Base-by-base conservation (phyloP, 2,329 filamentous ascomycete species). In the Cercospora janseana region DNA sequence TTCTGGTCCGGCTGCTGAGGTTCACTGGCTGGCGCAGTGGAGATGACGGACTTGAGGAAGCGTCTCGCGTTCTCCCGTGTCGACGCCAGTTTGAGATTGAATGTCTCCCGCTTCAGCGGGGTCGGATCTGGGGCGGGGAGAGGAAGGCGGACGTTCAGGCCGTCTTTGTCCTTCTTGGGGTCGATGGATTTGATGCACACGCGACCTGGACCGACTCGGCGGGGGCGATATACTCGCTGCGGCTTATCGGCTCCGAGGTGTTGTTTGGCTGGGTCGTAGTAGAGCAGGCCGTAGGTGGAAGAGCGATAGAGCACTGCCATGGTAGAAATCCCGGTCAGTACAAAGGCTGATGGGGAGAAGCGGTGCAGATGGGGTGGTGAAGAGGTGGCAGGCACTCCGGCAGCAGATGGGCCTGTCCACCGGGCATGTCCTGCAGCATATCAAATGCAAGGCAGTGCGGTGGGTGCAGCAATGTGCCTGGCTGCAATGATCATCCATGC, bases 131-230 rank as follows among this genome's bases (percentile, higher is more conserved):
- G 49, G 35, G 40, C 44, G 42, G 50, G 52, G 50, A 46, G 29
- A 26, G 50, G 50, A 16, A 47, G 34, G 9, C 47, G 51, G 35
- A 54, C 47, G 41, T 49, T 23, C 15, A 34, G 41, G 16, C 52
- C 48, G 29, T 51, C 66, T 47, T 60, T 63, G 65, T 67, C 40
- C 59, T 60, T 57, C 56, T 74, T 75, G 63, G 57, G 76, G 42
- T 67, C 75, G 55, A 75, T 79, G 48, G 72, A 75, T 54, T 72
- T 73, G 51, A 81, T 79, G 64, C 79, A 77, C 50, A 81, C 80
- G 35, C 77, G 78, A 59, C 80, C 78, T 41, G 77, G 78, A 59
- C 79, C 72, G 55, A 78, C 76, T 54, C 68, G 74, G 57, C 78
- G 74, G 49, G 72, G 73, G 61, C 75, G 72, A 62, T 78, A 80